phyloP scores from a whole-genome alignment of 2,329 filamentous ascomycete genomes.

The Monosporascus sp. region DNA sequence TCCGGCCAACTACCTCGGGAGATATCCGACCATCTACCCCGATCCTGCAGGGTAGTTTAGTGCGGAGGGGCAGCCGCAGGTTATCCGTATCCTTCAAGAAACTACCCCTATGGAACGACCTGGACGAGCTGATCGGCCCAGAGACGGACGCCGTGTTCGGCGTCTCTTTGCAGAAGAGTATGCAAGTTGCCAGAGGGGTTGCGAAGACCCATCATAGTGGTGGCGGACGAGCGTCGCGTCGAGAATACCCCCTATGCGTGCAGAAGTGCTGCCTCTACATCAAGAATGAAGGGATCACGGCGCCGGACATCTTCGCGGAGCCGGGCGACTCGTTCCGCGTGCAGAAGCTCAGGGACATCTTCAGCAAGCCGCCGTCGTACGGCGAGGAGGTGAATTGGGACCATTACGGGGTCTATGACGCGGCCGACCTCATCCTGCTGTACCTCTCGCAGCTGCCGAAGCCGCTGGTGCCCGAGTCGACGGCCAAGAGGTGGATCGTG shows the following conservation, averaged over 20 bases:
- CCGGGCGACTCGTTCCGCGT: conserved; percentile 29
- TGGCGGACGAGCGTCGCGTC: conserved; percentile 27
- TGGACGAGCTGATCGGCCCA: conserved; percentile 6
- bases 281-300: conserved; percentile 27
- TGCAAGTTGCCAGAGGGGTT: conserved; percentile 33
- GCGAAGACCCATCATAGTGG: conserved; percentile 34
- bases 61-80: conserved; percentile 22
- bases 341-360: conserved; percentile 30
- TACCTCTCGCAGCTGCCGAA: conserved; percentile 34
- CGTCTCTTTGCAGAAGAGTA: conserved; percentile 33
- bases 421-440: conserved; percentile 34
- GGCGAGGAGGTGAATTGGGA: conserved; percentile 34
- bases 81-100: conserved; percentile 28
- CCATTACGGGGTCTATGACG: conserved; percentile 34
- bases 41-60: conserved; percentile 24
- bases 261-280: conserved; percentile 35
- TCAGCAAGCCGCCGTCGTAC: conserved; percentile 30
- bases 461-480: conserved; percentile 33
- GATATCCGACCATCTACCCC: conserved; percentile 19
- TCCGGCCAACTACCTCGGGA: conserved; percentile 14
- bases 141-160: conserved; percentile 32
- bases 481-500: conserved; percentile 35
- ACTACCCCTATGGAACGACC: conserved; percentile 27
- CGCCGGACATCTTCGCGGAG: conserved; percentile 34
- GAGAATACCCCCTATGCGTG: conserved; percentile 37